phyloP scores from a whole-genome alignment of 441 rosid genomes.

The Hura crepitans region DNA sequence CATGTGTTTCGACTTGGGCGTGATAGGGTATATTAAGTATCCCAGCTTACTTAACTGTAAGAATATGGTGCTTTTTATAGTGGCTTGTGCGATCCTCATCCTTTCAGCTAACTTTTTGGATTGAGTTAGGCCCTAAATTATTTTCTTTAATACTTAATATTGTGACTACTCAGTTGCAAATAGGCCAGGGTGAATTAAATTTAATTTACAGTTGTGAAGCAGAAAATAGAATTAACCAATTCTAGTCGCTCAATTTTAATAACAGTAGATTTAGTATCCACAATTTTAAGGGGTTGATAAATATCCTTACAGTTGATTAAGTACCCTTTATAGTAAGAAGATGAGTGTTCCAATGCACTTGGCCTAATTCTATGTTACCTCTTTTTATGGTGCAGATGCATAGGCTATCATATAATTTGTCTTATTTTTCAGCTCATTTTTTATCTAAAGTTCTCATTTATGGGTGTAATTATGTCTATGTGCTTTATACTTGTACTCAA shows the following conservation, averaged over 20 bases:
- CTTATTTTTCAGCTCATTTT: not conserved
- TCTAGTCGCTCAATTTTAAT: not conserved
- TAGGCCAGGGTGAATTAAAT: not conserved
- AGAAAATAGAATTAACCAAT: not conserved
- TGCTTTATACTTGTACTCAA: constrained; percentile 27
- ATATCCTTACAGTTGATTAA: not conserved
- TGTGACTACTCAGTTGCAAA: not conserved
- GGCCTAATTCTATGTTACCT: not conserved
- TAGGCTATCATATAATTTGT: not conserved
- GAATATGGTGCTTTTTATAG: too few relatives aligned
- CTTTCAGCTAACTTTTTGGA: too few relatives aligned
- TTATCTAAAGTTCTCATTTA: not conserved
- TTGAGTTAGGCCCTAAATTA: too few relatives aligned
- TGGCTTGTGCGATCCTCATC: too few relatives aligned
- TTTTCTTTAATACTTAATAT: too few relatives aligned
- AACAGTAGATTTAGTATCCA: not conserved
- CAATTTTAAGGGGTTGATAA: not conserved
- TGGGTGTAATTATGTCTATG: constrained; percentile 6
- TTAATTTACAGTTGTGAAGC: not conserved
- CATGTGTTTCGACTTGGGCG: too few relatives aligned
- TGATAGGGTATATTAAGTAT: too few relatives aligned
- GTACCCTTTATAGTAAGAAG: not conserved
- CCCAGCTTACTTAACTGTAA: too few relatives aligned
- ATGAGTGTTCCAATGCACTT: not conserved
- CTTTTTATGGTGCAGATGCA: not conserved